A percentile compares a stretch with the other conserved stretches of the same genome.
Conservation (phyloP, 805 yeast genomes). For the Wickerhamiella shivajii region DNA sequence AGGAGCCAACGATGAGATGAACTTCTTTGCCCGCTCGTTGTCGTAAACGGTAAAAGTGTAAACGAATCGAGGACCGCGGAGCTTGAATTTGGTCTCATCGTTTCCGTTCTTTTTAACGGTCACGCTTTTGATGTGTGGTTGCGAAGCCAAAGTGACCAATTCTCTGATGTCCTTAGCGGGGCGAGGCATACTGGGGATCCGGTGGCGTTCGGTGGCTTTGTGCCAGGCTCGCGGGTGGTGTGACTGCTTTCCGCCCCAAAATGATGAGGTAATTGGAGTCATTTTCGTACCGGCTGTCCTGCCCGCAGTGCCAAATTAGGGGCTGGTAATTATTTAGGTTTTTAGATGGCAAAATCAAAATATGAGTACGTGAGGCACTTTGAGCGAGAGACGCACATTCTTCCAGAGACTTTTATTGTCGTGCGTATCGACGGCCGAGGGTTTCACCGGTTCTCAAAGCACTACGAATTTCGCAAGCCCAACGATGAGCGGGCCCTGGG, state of each 20-base stretch:
- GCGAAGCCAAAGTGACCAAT: conserved; percentile 72
- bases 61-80: conserved; percentile 87
- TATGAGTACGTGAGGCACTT: conserved; percentile 77
- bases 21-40: conserved; percentile 92
- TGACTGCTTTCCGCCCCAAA: no score
- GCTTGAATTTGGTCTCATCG: conserved; percentile 96
- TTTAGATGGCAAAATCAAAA: conserved; percentile 72
- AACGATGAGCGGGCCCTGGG: conserved; percentile 65
- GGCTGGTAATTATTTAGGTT: no score
- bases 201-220: no score
- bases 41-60: conserved; percentile 94
- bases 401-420: conserved; percentile 71
- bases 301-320: no score
- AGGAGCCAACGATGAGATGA: conserved; percentile 96
- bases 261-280: no score
- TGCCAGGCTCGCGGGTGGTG: no score
- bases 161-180: conserved; percentile 95
- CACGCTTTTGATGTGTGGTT: conserved; percentile 88
- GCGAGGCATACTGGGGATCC: conserved; percentile 17
- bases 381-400: conserved; percentile 55
- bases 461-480: conserved; percentile 71
- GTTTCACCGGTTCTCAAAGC: conserved; percentile 62
- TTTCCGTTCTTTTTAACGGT: conserved; percentile 88
- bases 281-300: no score
- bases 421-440: conserved; percentile 89